Base-by-base conservation (phyloP, 2,329 filamentous ascomycete species). In the Colletotrichum tabaci region DNA sequence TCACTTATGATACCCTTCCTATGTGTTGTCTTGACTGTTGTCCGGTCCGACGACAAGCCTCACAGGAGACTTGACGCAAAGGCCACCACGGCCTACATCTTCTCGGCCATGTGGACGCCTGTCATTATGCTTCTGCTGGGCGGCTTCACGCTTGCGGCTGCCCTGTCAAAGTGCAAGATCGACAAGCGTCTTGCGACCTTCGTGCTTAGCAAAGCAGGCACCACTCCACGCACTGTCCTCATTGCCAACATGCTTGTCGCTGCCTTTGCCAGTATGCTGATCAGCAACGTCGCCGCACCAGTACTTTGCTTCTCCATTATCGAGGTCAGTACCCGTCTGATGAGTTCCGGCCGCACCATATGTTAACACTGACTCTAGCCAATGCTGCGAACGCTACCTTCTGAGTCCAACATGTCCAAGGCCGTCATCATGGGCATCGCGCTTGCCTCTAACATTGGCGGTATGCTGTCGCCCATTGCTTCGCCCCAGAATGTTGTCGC, bases 231-330 rank as follows among this genome's bases (percentile, higher is more conserved):
- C 66, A 96, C 94, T 2, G 96, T 99, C 4, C 87, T 99, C 5
- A 83, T 99, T n/a, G 96, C 96, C 65, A 98, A 96, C 84, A 99
- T 99, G 96, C 95, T 98, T 77, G 96, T 99, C 52, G 95, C 96
- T 66, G 97, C 96, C 78, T 97, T 99, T 80, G 93, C 97, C 10
- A 98, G 95, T 77, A 99, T 99, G 96, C 94, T 97, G 87, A 98
- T 99, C 78, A 98, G 95, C 83, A 99, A 99, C 76, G 97, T 99
- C 38, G 96, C 96, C 1, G 96, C 97, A 1, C 96, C 96, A 0
- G 96, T 99, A 12, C 88, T 99, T 47, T 99, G 96, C 85, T 98
- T 97, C 82, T 97, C 95, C 23, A 98, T 99, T 77, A 97, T 99
- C 72, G 95, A 98, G 88, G 92, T 94, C 82, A 76, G 87, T 77